Evolutionary conservation across 2,329 filamentous ascomycete genomes (phyloP).

Genomic region (Penicillium sp.): DNA sequence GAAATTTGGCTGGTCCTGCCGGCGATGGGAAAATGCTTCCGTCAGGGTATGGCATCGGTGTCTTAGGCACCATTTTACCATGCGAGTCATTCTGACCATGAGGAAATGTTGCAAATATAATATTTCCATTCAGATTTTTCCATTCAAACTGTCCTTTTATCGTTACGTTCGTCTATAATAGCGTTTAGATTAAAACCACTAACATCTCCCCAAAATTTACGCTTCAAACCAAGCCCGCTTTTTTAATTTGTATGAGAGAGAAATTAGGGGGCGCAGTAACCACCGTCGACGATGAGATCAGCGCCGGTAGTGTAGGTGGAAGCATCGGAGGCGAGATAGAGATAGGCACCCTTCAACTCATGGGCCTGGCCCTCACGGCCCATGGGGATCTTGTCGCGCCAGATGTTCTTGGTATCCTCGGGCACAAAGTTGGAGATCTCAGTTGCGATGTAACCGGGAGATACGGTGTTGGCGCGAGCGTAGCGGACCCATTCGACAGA

Average conservation of each 20-base stretch:
- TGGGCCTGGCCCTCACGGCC: constrained; percentile 68
- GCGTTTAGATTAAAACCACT: neutral
- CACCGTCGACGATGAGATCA: constrained; percentile 73
- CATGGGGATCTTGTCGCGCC: constrained; percentile 78
- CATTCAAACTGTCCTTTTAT: neutral
- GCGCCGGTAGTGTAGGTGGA: constrained; percentile 76
- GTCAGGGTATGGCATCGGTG: neutral
- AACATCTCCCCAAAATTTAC: neutral
- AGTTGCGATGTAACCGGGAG: constrained; percentile 72
- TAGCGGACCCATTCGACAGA: constrained; percentile 76
- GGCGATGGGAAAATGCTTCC: neutral
- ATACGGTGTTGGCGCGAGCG: constrained; percentile 69
- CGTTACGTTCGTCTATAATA: constrained; percentile 8
- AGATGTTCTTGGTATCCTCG: constrained; percentile 65
- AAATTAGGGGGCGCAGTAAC: constrained; percentile 50
- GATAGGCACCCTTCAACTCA: constrained; percentile 78
- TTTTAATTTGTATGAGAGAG: neutral
- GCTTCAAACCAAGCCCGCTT: neutral
- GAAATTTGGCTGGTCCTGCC: neutral
- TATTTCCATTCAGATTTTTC: neutral
- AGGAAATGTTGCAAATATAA: neutral
- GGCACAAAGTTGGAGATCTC: constrained; percentile 67
- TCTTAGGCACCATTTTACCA: neutral
- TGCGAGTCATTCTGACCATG: neutral
- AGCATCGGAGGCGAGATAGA: constrained; percentile 79